phyloP scores from a whole-genome alignment of 2,329 filamentous ascomycete species.

The Elsinoe australis region DNA sequence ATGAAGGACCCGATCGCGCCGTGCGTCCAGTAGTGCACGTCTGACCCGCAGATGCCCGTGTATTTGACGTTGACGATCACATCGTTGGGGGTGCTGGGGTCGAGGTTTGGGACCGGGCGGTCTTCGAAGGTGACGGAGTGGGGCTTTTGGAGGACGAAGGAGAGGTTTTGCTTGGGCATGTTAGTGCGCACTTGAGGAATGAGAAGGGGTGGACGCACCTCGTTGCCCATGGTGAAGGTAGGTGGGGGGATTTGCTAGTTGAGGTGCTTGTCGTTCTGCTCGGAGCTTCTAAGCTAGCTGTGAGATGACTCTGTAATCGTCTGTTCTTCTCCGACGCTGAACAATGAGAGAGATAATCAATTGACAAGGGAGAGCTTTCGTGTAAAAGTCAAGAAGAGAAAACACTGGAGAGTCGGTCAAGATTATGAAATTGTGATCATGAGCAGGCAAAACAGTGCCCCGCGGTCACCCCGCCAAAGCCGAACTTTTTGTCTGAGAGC shows the following conservation, averaged over 20 bases:
- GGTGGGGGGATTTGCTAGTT: too few species aligned
- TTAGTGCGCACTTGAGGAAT: background rate
- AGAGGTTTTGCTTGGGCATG: conserved; percentile 62
- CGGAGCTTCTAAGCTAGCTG: background rate
- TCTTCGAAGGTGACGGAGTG: conserved; percentile 67
- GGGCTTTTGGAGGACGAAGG: conserved; percentile 73
- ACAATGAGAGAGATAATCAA: too few species aligned
- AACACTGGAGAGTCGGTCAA: background rate
- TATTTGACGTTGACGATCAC: conserved; percentile 75
- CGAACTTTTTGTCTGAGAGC: background rate
- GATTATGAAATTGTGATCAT: background rate
- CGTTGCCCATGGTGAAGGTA: conserved; percentile 15
- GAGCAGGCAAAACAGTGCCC: background rate
- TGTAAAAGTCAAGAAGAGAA: background rate
- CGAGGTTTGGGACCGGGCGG: conserved; percentile 61
- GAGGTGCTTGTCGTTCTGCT: too few species aligned
- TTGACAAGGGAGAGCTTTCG: too few species aligned
- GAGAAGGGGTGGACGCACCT: background rate
- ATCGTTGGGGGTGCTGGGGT: conserved; percentile 52
- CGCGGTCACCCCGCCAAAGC: conserved; percentile 1
- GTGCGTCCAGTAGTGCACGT: conserved; percentile 55
- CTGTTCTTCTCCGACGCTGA: background rate
- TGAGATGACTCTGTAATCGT: too few species aligned
- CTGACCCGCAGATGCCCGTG: conserved; percentile 82
- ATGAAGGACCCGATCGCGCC: conserved; percentile 44